Evolutionary conservation across 108 stramenopile species (phyloP), one percentile per base, ranked within the genome.

Genomic region (Phaeodactylum tricornutum): DNA sequence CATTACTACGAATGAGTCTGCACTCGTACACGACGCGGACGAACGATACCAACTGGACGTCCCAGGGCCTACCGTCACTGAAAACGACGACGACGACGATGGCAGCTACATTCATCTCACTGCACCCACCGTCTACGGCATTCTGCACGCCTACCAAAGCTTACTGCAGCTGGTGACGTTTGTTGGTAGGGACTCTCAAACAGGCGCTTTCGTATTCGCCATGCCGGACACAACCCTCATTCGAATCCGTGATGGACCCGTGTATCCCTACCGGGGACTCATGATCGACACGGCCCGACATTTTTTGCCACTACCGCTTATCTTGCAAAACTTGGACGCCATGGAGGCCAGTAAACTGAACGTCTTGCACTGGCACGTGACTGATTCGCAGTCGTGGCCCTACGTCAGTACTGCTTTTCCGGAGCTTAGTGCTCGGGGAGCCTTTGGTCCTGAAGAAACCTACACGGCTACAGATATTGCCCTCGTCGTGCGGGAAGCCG

Each of bases 241-340:
- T n/a, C n/a, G n/a, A n/a, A 47, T 62, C 1, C 73, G 52, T 12
- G 84, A 87, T 47, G 49, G 40, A 16, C 82, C 90, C 11, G 32
- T 61, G 37, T 87, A 72, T 51, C 38, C 62, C 14, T 75, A 68
- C 43, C 86, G 91, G 29, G 91, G 84, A n/a, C 69, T 86, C n/a
- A 43, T 87, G 55, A 69, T 92, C 29, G 91, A 92, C 59, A 66
- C 81, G 15, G 50, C 67, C 27, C 70, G 91, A 8, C 86, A 92
- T 62, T 92, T 64, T 46, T 59, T 77, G 4, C 78, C 81, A 11
- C 30, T 83, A 15, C 26, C 58, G 16, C 19, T 65, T 38, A 77
- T 87, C 8, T 33, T 79, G 60, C 47, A 66, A 6, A 71, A 61
- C 19, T 35, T 92, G 19, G 74, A 81, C 43, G 61, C 72, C 35